Base-by-base conservation (phyloP, 225 moss, liverwort and hornwort genomes). In the Lunularia cruciata region DNA sequence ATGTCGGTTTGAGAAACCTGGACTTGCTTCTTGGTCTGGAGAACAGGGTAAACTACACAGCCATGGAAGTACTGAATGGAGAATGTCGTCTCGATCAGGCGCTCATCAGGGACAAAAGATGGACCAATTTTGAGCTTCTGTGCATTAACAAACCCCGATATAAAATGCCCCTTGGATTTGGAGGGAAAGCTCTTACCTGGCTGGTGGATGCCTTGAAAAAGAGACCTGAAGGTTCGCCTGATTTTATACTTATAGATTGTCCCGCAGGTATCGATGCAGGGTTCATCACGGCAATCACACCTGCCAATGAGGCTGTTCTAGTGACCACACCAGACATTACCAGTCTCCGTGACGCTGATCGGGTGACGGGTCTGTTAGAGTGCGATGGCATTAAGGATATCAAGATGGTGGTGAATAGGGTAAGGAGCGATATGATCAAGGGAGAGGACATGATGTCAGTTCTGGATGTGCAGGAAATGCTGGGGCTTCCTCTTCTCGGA, bases 361-460 rank as follows among this genome's bases (percentile, higher is more conserved):
- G 95, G n/a, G 95, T 96, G 48, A 92, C 90, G 3, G 95, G 95
- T 25, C 83, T 96, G n/a, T 72, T 96, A n/a, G 95, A 96, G 77
- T 96, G 95, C 38, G 95, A 96, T 75, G 95, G 95, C 28, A 88
- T 96, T 23, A 92, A 85, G 79, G 95, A 96, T 48, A 96, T 96
- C 60, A 96, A 96, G 82, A 96, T 96, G 95, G 90, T 96, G 69
- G 95, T 96, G 75, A 96, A 96, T 69, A 85, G 95, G 77, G 95
- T 96, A 58, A 69, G 95, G 45, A 92, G 95, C 65, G 95, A 96
- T 26, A 90, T 96, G 95, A 96, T 96, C 18, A 96, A 96, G 80
- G 95, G 95, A 51, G 95, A 96, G 77, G 95, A 96, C 49, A 96
- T 96, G 95, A 96, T 96, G 95, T 96, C 95, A 2, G 95, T 96